Percentiles rank a stretch among this genome's conserved stretches.
phyloP scores from a whole-genome alignment of 345 rosid species.

The Lepidium sativum region DNA sequence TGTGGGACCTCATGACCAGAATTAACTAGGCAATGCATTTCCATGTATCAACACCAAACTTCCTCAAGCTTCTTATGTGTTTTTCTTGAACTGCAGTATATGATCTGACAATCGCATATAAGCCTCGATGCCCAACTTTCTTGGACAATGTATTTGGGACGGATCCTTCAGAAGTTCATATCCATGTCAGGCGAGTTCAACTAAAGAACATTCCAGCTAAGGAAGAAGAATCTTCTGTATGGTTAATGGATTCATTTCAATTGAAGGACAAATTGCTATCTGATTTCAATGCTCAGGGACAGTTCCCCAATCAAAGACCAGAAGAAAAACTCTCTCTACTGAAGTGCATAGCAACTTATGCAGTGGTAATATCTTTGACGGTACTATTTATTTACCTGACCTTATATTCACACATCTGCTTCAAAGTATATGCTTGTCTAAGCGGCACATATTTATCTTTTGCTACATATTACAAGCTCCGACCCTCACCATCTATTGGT shows the following conservation, averaged over 20 bases:
- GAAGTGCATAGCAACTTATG: conserved; percentile 40
- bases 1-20: background rate
- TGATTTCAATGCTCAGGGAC: conserved; percentile 47
- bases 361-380: conserved; percentile 43
- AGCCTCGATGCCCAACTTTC: conserved; percentile 57
- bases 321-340: conserved; percentile 43
- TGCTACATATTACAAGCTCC: conserved; percentile 43
- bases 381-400: conserved; percentile 48
- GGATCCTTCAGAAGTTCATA: conserved; percentile 79
- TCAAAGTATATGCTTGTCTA: conserved; percentile 48
- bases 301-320: conserved; percentile 42
- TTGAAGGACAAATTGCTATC: conserved; percentile 55
- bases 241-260: conserved; percentile 57
- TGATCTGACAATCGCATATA: conserved; percentile 70
- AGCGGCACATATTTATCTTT: conserved; percentile 44
- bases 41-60: background rate
- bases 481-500: conserved; percentile 27
- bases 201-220: conserved; percentile 38
- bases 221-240: conserved; percentile 39
- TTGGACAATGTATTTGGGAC: conserved; percentile 76
- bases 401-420: conserved; percentile 41
- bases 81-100: conserved; percentile 48
- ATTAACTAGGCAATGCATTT: background rate
- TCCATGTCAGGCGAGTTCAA: conserved; percentile 52
- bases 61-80: background rate